These are phyloP conservation scores for Clitopilus hobsonii DNA, from an alignment of 768 basidiomycete genomes.

Conservation along the genomic window DNA sequence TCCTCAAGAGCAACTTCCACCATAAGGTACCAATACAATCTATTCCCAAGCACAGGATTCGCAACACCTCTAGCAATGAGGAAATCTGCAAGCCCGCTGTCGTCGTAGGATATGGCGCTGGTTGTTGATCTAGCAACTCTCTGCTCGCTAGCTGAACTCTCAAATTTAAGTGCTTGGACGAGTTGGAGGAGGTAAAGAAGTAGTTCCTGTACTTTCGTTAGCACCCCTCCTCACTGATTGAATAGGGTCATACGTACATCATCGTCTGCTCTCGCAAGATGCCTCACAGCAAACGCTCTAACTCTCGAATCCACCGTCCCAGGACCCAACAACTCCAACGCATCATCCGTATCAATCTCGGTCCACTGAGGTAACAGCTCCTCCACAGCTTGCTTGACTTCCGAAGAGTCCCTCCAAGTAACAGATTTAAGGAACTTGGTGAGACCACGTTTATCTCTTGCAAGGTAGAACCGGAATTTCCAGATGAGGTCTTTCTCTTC, in stretches of 20 bases:
- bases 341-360: constrained; percentile 95
- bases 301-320: constrained; percentile 88
- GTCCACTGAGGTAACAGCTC: constrained; percentile 95
- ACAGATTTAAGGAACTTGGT: constrained; percentile 98
- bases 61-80: constrained; percentile 79
- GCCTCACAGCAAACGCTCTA: constrained; percentile 88
- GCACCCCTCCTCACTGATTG: neutral
- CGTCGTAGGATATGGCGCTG: constrained; percentile 79
- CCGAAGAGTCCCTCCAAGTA: constrained; percentile 93
- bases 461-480: constrained; percentile 99
- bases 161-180: constrained; percentile 97
- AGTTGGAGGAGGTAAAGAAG: constrained; percentile 90
- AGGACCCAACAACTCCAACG: constrained; percentile 90
- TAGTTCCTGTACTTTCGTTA: constrained; percentile 60
- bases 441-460: constrained; percentile 85
- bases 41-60: constrained; percentile 83
- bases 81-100: constrained; percentile 92
- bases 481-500: constrained; percentile 96
- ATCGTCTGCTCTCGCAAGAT: constrained; percentile 88
- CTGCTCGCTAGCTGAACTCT: constrained; percentile 75
- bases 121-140: constrained; percentile 68
- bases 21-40: constrained; percentile 97
- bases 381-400: constrained; percentile 97
- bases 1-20: constrained; percentile 92
- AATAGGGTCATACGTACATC: constrained; percentile 52